Evolutionary conservation across 2,329 filamentous ascomycete genomes (phyloP).

Genomic region (Lachnellula subtilissima): DNA sequence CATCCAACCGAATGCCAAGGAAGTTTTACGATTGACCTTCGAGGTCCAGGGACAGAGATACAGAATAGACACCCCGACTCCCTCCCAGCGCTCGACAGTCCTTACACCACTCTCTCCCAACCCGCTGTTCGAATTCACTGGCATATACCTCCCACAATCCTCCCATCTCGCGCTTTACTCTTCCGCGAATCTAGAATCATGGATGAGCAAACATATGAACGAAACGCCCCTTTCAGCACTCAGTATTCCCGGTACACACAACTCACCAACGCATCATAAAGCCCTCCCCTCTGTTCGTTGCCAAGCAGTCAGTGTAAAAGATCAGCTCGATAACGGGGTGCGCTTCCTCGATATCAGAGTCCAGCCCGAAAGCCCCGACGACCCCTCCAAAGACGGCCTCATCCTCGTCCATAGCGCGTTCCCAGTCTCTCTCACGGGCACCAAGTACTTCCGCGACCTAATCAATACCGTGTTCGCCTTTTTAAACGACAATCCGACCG

Average conservation of each 20-base stretch:
- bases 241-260: conserved; percentile 93
- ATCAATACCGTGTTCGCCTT: conserved; percentile 69
- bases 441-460: conserved; percentile 72
- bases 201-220: conserved; percentile 77
- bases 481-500: conserved; percentile 69
- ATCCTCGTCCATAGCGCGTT: conserved; percentile 87
- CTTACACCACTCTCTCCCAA: conserved; percentile 52
- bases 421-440: conserved; percentile 77
- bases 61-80: conserved; percentile 66
- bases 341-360: conserved; percentile 93
- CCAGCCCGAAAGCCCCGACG: conserved; percentile 54
- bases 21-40: conserved; percentile 72
- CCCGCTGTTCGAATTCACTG: conserved; percentile 55
- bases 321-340: conserved; percentile 84
- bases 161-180: conserved; percentile 62
- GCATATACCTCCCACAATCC: conserved; percentile 56
- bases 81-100: conserved; percentile 52
- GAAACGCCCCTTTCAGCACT: conserved; percentile 71
- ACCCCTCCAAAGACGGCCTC: conserved; percentile 59
- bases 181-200: conserved; percentile 62
- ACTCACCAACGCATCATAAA: conserved; percentile 78
- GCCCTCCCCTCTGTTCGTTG: conserved; percentile 91
- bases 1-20: conserved; percentile 54
- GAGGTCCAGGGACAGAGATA: conserved; percentile 61
- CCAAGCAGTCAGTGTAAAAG: conserved; percentile 71